Evolutionary conservation across 495 filamentous ascomycete species (phyloP), one percentile per base, ranked within the genome.

Genomic region (Tuber umbilicatum): DNA sequence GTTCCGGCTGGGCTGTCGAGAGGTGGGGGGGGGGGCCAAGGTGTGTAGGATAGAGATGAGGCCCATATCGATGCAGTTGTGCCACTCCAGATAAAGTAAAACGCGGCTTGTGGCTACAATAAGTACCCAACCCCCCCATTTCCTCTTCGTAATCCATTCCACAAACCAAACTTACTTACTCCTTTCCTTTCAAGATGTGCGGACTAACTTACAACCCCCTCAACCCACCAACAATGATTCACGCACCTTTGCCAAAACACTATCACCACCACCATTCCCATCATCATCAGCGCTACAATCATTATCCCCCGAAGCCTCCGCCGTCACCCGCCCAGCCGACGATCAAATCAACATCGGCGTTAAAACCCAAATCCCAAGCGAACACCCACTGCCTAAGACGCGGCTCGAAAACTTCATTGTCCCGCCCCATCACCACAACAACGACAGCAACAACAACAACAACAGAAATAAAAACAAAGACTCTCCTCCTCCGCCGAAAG

Each of bases 141-240:
- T 64, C 14, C 16, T 4, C 55, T 64, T 64, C 55, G 27, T 64
- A 64, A 64, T 64, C 55, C 55, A 64, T 31, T 64, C 55, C 31
- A 64, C 55, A 64, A 64, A 64, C 55, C 55, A 64, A 64, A 64
- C 55, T 35, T 35, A 31, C 55, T 64, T 31, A 14, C 55, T 64
- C 55, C 55, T 64, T 64, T 64, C 55, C 55, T 19, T 31, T 64
- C 55, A 35, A 64, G 27, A 67, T 72, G 43, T 77, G 71, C 43
- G 50, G 71, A 38, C n/a, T 70, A 19, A 79, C 75, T 38, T 79
- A 79, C 43, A 78, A 70, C 42, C 77, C 77, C 9, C 55, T 71
- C 68, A 42, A 70, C 69, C 77, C 76, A 16, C 77, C 77, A 16
- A 69, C 50, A 60, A 74, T 79, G 76, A 73, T 76, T 40, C 73